Percentiles rank a stretch among this genome's conserved stretches.
phyloP scores from a whole-genome alignment of 768 basidiomycete species.

The Agaricus sinodeliciosus region DNA sequence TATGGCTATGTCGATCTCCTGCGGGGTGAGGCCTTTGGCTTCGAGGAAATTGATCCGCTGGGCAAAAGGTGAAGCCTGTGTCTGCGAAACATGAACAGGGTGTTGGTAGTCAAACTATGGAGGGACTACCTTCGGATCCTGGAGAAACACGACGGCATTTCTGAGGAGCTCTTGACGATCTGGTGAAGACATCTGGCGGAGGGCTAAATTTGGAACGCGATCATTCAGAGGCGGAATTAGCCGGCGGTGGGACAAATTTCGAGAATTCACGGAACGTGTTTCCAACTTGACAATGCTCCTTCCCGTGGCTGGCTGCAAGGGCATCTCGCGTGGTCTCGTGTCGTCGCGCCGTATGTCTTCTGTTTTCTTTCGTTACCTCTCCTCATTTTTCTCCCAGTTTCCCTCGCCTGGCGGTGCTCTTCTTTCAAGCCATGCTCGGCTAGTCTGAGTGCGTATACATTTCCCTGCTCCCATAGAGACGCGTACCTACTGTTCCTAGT shows the following conservation, averaged over 20 bases:
- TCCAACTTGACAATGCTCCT: slow-evolving; percentile 34
- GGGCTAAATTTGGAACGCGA: slow-evolving; percentile 12
- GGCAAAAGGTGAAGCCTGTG: slow-evolving; percentile 69
- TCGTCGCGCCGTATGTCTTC: slow-evolving; percentile 35
- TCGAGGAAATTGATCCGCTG: slow-evolving; percentile 94
- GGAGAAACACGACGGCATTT: slow-evolving; percentile 80
- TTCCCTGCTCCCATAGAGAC: slow-evolving; percentile 1
- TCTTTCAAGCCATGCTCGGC: slow-evolving; percentile 18
- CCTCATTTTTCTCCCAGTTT: slow-evolving; percentile 18
- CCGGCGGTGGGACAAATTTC: slow-evolving; percentile 20
- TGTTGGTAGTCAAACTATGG: neutral
- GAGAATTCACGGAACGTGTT: slow-evolving; percentile 11
- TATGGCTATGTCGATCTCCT: slow-evolving; percentile 85
- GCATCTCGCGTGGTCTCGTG: slow-evolving; percentile 40
- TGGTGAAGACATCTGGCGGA: slow-evolving; percentile 34
- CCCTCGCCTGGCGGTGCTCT: slow-evolving; percentile 32
- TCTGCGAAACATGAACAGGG: slow-evolving; percentile 31
- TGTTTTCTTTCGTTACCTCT: neutral
- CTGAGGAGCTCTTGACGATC: slow-evolving; percentile 70
- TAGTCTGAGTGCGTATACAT: slow-evolving; percentile 22
- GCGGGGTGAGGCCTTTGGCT: slow-evolving; percentile 78
- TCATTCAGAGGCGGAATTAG: slow-evolving; percentile 15
- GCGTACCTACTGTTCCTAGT: slow-evolving; percentile 23
- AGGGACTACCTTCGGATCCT: slow-evolving; percentile 67
- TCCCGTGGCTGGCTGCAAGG: slow-evolving; percentile 44